Evolutionary conservation across 345 rosid genomes (phyloP).

Genomic region (Eucalyptus urophylla): DNA sequence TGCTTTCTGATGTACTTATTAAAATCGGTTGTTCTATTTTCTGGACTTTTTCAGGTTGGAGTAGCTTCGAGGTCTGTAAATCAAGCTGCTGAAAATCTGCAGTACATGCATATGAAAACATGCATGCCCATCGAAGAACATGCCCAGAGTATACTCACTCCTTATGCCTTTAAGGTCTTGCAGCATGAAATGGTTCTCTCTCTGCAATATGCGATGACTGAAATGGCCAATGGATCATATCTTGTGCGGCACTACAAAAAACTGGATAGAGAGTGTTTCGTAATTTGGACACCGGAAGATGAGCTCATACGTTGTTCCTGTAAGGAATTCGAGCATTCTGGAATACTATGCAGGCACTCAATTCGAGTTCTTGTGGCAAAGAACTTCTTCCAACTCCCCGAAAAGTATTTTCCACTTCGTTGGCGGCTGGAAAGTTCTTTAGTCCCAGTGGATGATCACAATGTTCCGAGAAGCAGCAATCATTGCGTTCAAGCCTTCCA

Average conservation of each 20-base stretch:
- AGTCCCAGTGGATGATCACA: slow-evolving; percentile 25
- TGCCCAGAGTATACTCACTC: slow-evolving; percentile 61
- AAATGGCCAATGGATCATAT: slow-evolving; percentile 78
- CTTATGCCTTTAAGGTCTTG: slow-evolving; percentile 59
- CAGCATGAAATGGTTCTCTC: slow-evolving; percentile 78
- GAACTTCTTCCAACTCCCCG: slow-evolving; percentile 78
- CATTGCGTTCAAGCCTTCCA: slow-evolving; percentile 54
- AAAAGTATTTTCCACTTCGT: slow-evolving; percentile 57
- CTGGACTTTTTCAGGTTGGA: slow-evolving; percentile 36
- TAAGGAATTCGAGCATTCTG: slow-evolving; percentile 83
- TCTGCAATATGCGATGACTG: slow-evolving; percentile 61
- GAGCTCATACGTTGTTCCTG: slow-evolving; percentile 87
- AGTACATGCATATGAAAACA: slow-evolving; percentile 45
- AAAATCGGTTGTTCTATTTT: not conserved
- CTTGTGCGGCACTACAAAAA: slow-evolving; percentile 67
- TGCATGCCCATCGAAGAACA: slow-evolving; percentile 84
- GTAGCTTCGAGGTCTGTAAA: slow-evolving; percentile 32
- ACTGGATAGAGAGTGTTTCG: slow-evolving; percentile 69
- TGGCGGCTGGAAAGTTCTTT: slow-evolving; percentile 58
- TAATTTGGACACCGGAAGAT: slow-evolving; percentile 59
- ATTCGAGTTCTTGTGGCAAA: slow-evolving; percentile 57
- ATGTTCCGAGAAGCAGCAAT: slow-evolving; percentile 28
- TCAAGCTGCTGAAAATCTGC: slow-evolving; percentile 20
- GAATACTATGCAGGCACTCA: slow-evolving; percentile 75
- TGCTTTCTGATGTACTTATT: not conserved